Evolutionary conservation across 352 stramenopile genomes (phyloP).

Genomic region (Hyaloperonospora arabidopsidis): DNA sequence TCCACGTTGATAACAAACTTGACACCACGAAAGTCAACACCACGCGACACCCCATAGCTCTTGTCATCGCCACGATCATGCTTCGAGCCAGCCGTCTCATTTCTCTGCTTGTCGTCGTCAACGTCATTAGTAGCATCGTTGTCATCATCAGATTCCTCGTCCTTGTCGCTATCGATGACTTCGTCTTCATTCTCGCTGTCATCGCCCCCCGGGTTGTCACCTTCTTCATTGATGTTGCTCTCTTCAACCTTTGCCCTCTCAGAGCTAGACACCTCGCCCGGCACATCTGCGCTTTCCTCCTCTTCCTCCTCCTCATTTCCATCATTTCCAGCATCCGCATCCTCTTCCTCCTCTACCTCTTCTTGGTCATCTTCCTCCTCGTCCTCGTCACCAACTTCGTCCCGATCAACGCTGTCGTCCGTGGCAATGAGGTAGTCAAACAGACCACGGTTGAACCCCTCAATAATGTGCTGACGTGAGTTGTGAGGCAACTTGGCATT

Average conservation of each 20-base stretch:
- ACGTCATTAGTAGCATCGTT: slow-evolving; percentile 33
- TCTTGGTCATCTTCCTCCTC: slow-evolving; percentile 51
- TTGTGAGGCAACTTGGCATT: slow-evolving; percentile 97
- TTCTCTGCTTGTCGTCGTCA: slow-evolving; percentile 30
- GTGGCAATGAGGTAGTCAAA: slow-evolving; percentile 99
- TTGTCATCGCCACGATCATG: slow-evolving; percentile 58
- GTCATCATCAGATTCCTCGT: slow-evolving; percentile 67
- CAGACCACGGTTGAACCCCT: slow-evolving; percentile 92
- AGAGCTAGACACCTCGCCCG: slow-evolving; percentile 22
- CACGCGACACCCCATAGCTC: slow-evolving; percentile 94
- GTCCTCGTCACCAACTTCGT: slow-evolving; percentile 48
- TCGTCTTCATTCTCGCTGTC: slow-evolving; percentile 29
- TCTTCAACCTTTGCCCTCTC: not conserved
- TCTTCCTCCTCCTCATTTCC: slow-evolving; percentile 40
- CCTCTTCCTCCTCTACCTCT: slow-evolving; percentile 35
- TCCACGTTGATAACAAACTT: slow-evolving; percentile 99
- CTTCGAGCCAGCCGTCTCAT: slow-evolving; percentile 38
- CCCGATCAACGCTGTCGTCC: slow-evolving; percentile 92
- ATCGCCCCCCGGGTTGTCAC: slow-evolving; percentile 39
- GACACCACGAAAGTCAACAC: slow-evolving; percentile 97
- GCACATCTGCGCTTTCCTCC: slow-evolving; percentile 41
- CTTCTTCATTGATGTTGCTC: slow-evolving; percentile 31
- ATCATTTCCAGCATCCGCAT: slow-evolving; percentile 38
- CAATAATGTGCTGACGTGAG: slow-evolving; percentile 95
- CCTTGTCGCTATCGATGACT: slow-evolving; percentile 29